phyloP scores from a whole-genome alignment of 495 filamentous ascomycete genomes.

The Mytilinidion resinicola region DNA sequence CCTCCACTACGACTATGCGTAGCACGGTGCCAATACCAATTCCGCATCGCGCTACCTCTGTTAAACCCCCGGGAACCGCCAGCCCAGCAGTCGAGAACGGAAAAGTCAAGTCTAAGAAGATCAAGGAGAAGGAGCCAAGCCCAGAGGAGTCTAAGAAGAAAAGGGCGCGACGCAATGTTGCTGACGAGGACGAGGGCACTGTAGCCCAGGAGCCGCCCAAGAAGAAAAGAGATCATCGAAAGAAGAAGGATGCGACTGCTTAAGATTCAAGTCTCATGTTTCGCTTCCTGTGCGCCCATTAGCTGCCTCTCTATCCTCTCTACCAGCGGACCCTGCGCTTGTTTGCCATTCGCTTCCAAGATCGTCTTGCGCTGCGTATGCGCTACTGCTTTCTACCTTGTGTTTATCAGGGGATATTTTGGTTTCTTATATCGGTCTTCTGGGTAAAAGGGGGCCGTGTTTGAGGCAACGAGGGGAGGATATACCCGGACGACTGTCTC shows the following conservation, averaged over 20 bases:
- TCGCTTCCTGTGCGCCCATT: too few species aligned
- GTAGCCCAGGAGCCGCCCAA: not conserved
- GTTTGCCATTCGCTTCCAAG: too few species aligned
- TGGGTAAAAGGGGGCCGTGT: too few species aligned
- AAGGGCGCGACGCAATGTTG: not conserved
- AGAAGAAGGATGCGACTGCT: not conserved
- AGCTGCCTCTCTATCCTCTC: too few species aligned
- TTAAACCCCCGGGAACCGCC: not conserved
- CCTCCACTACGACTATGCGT: not conserved
- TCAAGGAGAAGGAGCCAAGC: conserved; percentile 15
- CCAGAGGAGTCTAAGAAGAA: conserved; percentile 7
- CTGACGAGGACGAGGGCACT: not conserved
- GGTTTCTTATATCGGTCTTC: too few species aligned
- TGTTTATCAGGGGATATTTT: too few species aligned
- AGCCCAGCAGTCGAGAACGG: not conserved
- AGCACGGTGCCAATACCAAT: not conserved
- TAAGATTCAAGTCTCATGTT: not conserved
- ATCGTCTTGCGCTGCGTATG: too few species aligned
- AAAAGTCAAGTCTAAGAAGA: conserved; percentile 7
- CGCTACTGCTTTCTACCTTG: too few species aligned
- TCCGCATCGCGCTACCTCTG: not conserved
- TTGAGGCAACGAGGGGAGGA: too few species aligned
- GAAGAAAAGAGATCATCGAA: conserved; percentile 15
- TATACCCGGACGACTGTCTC: too few species aligned
- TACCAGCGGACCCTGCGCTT: too few species aligned